phyloP scores from a whole-genome alignment of 208 protist species.

The Acanthamoeba triangularis region DNA sequence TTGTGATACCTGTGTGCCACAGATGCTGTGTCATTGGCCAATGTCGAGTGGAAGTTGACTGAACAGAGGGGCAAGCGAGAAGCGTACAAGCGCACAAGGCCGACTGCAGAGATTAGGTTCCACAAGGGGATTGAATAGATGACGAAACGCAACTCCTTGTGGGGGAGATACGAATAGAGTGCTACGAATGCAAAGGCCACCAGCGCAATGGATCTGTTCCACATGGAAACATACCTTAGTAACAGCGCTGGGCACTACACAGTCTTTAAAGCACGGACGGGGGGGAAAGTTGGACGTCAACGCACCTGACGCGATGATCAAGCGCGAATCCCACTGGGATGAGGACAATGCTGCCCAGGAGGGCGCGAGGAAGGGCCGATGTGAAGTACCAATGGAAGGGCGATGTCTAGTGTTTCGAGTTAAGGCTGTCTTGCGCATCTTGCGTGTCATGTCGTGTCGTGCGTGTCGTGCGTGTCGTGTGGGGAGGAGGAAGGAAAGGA shows the following conservation, averaged over 20 bases:
- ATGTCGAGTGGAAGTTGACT: neutral
- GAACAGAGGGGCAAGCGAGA: neutral
- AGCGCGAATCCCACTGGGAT: conserved; percentile 55
- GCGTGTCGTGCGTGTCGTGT: neutral
- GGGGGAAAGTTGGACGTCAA: neutral
- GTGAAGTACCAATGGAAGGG: conserved; percentile 95
- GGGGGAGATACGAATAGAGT: conserved; percentile 94
- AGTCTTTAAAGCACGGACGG: too few species aligned
- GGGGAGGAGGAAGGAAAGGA: neutral
- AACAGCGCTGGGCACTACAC: neutral
- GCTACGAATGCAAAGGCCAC: conserved; percentile 90
- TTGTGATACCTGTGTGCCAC: neutral
- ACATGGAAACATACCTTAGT: neutral
- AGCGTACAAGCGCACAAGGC: conserved; percentile 77
- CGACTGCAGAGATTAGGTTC: conserved; percentile 88
- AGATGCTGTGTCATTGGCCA: neutral
- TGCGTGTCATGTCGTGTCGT: neutral
- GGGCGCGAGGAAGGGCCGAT: conserved; percentile 91
- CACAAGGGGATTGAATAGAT: conserved; percentile 94
- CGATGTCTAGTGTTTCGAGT: conserved; percentile 41
- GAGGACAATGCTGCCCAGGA: conserved; percentile 78
- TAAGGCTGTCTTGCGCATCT: neutral
- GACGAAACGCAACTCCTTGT: conserved; percentile 97
- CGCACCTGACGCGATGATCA: conserved; percentile 53
- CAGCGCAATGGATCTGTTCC: conserved; percentile 70